Percentiles rank a stretch among this genome's conserved stretches.
These are phyloP conservation scores for Boletellus emodensis DNA, from an alignment of 768 basidiomycete genomes.

Conservation along the genomic window DNA sequence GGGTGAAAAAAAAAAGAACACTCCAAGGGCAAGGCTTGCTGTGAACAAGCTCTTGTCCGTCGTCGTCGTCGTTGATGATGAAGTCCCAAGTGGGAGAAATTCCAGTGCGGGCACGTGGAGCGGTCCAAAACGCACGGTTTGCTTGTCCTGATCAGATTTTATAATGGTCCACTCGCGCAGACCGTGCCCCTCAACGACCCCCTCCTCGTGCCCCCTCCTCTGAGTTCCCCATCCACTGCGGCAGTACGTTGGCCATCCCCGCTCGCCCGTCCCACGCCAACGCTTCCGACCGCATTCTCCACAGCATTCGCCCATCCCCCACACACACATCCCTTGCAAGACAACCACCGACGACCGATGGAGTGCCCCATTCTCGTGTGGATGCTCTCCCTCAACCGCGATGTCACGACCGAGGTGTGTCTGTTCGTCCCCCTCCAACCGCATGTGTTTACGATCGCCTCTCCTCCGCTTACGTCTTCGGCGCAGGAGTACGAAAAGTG, in stretches of 20 bases:
- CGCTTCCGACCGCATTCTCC: neutral
- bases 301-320: neutral
- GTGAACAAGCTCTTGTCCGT: too few species aligned
- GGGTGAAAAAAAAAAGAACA: too few species aligned
- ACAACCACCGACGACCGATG: slow-evolving; percentile 20
- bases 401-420: slow-evolving; percentile 61
- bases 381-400: slow-evolving; percentile 76
- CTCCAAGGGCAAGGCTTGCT: too few species aligned
- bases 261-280: neutral
- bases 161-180: slow-evolving; percentile 22
- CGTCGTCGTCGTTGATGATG: neutral
- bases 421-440: neutral
- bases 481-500: slow-evolving; percentile 71
- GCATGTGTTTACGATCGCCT: neutral
- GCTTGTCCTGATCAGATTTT: slow-evolving; percentile 25
- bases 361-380: slow-evolving; percentile 73
- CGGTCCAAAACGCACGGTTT: slow-evolving; percentile 25
- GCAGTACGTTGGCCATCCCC: neutral
- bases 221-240: neutral
- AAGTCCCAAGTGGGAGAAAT: neutral
- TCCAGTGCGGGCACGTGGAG: slow-evolving; percentile 25
- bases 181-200: slow-evolving; percentile 1
- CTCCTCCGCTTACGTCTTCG: neutral
- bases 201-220: slow-evolving; percentile 1
- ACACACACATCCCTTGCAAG: slow-evolving; percentile 5